Conservation (phyloP, 495 filamentous ascomycete genomes). For the Cercophora samala region DNA sequence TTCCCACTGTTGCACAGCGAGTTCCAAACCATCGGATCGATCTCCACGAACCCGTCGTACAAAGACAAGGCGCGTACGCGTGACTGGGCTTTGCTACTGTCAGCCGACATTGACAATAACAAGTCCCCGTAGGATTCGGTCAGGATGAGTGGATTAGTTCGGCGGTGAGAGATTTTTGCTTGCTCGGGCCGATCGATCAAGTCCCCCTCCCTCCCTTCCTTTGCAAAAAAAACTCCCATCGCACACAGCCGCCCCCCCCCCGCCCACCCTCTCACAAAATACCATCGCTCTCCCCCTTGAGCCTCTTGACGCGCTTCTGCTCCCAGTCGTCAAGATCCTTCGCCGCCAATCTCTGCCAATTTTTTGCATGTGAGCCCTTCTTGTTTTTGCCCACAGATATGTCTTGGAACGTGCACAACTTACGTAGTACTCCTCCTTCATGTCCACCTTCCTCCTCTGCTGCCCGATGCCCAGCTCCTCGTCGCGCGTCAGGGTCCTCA, state of each 20-base stretch:
- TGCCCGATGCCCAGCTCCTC: slow-evolving; percentile 79
- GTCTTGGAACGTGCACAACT: slow-evolving; percentile 39
- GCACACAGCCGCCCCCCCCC: background rate
- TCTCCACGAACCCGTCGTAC: background rate
- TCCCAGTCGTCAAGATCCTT: slow-evolving; percentile 97
- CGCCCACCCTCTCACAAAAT: slow-evolving; percentile 52
- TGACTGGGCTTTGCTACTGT: background rate
- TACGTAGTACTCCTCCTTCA: slow-evolving; percentile 93
- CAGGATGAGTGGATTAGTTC: background rate
- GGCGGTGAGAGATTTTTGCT: too few relatives aligned
- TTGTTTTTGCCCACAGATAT: background rate
- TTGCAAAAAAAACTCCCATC: too few relatives aligned
- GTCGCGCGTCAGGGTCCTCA: slow-evolving; percentile 73
- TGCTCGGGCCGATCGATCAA: too few relatives aligned
- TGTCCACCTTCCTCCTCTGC: slow-evolving; percentile 66
- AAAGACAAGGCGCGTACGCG: background rate
- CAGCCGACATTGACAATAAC: background rate
- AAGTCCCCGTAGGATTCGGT: background rate
- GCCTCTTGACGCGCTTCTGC: slow-evolving; percentile 82
- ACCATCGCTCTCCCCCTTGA: slow-evolving; percentile 87
- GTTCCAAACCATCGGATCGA: background rate
- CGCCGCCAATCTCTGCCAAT: slow-evolving; percentile 81
- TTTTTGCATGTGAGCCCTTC: slow-evolving; percentile 8
- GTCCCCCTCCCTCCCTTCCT: too few relatives aligned
- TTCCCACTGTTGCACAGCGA: background rate